A percentile compares a stretch with the other conserved stretches of the same genome.
Evolutionary conservation across 2,329 filamentous ascomycete species (phyloP).

Genomic region (Cladosporium sp.): DNA sequence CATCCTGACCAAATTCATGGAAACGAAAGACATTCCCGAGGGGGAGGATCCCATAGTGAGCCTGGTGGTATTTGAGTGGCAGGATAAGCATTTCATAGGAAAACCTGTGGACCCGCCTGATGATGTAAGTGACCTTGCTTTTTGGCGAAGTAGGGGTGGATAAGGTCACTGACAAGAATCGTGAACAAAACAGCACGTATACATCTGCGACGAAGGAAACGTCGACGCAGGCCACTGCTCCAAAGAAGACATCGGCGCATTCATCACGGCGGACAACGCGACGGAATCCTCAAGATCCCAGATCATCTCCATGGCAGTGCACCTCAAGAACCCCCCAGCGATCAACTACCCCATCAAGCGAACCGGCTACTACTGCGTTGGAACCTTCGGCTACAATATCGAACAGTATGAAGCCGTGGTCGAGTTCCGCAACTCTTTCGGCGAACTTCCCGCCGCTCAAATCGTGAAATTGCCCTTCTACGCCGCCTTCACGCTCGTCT

Average conservation of each 20-base stretch:
- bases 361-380: slow-evolving; percentile 95
- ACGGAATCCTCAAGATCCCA: slow-evolving; percentile 65
- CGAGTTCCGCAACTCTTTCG: slow-evolving; percentile 93
- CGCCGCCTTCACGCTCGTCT: slow-evolving; percentile 87
- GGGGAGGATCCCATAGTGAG: slow-evolving; percentile 72
- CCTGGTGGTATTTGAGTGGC: slow-evolving; percentile 91
- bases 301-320: slow-evolving; percentile 75
- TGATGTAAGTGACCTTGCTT: slow-evolving; percentile 52
- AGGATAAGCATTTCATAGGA: slow-evolving; percentile 75
- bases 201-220: slow-evolving; percentile 71
- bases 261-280: slow-evolving; percentile 74
- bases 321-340: slow-evolving; percentile 69
- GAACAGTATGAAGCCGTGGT: slow-evolving; percentile 74
- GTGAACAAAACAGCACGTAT: slow-evolving; percentile 57
- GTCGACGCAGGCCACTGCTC: slow-evolving; percentile 70
- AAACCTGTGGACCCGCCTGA: slow-evolving; percentile 53
- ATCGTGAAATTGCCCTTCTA: slow-evolving; percentile 98
- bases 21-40: slow-evolving; percentile 50
- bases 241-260: slow-evolving; percentile 73
- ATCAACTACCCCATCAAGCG: slow-evolving; percentile 82
- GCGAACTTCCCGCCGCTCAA: slow-evolving; percentile 90
- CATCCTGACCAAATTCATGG: slow-evolving; percentile 77
- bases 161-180: too few species aligned
- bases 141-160: too few species aligned
- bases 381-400: slow-evolving; percentile 66